phyloP scores from a whole-genome alignment of 257 asterid genomes.

The Cinchona pubescens region DNA sequence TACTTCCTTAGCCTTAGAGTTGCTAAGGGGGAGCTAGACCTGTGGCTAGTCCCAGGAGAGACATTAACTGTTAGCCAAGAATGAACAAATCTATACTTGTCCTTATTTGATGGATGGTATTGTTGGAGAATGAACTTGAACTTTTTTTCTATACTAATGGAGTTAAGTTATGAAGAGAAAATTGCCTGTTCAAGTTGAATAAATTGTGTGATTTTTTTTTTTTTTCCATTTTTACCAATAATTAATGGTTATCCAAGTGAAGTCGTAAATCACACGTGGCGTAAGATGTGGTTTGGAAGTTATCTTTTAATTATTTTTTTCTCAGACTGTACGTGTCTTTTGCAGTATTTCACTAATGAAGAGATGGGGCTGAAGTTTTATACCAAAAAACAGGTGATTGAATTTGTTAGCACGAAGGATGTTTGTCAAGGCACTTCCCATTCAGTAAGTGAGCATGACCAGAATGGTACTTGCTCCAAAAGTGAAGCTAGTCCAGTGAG shows the following conservation, averaged over 20 bases:
- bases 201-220: not conserved
- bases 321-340: constrained; percentile 6
- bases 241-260: not conserved
- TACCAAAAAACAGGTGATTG: constrained; percentile 46
- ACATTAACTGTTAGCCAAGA: not conserved
- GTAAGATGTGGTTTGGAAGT: not conserved
- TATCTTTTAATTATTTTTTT: constrained; percentile 6
- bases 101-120: not conserved
- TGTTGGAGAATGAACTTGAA: not conserved
- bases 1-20: too few species aligned
- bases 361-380: constrained; percentile 42
- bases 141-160: not conserved
- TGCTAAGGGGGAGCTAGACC: too few species aligned
- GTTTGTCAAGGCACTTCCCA: constrained; percentile 29
- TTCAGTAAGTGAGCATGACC: constrained; percentile 12
- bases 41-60: too few species aligned
- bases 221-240: not conserved
- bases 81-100: not conserved
- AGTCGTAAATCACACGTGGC: not conserved
- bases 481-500: constrained; percentile 34
- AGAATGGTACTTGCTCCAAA: constrained; percentile 21
- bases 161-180: not conserved
- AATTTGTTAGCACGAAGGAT: constrained; percentile 17
- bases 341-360: constrained; percentile 48
- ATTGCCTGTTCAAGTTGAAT: not conserved